Evolutionary conservation across 768 basidiomycete species (phyloP).

Genomic region (Macrolepiota fuliginosa): DNA sequence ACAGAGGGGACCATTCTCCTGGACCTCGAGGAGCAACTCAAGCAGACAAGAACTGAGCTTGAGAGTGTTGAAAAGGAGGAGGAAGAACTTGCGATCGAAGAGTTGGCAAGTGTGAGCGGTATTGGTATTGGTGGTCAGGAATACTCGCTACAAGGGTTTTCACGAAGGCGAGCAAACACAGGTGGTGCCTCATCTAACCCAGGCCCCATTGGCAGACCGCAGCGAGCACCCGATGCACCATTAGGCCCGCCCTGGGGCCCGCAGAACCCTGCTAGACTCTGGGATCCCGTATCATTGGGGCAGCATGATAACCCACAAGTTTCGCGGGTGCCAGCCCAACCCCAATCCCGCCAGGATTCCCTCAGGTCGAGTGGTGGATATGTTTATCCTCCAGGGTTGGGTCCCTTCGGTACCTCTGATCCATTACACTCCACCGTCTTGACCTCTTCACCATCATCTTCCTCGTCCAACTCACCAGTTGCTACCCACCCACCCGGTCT

Average conservation of each 20-base stretch:
- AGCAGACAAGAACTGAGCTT: conserved; percentile 58
- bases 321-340: not conserved
- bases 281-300: not conserved
- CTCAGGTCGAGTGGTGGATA: not conserved
- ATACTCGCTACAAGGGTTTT: not conserved
- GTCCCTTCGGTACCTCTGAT: not conserved
- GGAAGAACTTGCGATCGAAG: conserved; percentile 20
- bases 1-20: conserved; percentile 55
- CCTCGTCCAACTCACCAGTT: not conserved
- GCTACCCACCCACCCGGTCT: not conserved
- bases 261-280: not conserved
- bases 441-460: conserved; percentile 2
- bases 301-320: not conserved
- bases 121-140: conserved; percentile 4
- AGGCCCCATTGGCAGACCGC: not conserved
- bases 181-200: not conserved
- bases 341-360: not conserved
- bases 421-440: not conserved
- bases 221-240: not conserved
- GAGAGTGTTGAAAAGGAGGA: conserved; percentile 40
- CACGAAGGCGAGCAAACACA: conserved; percentile 8
- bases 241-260: not conserved
- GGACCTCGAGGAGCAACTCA: conserved; percentile 68
- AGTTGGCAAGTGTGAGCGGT: conserved; percentile 15
- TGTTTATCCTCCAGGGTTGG: not conserved